Percentiles rank a stretch among this genome's conserved stretches.
phyloP scores from a whole-genome alignment of 176 grass and related monocot species.

The Secale cereale region DNA sequence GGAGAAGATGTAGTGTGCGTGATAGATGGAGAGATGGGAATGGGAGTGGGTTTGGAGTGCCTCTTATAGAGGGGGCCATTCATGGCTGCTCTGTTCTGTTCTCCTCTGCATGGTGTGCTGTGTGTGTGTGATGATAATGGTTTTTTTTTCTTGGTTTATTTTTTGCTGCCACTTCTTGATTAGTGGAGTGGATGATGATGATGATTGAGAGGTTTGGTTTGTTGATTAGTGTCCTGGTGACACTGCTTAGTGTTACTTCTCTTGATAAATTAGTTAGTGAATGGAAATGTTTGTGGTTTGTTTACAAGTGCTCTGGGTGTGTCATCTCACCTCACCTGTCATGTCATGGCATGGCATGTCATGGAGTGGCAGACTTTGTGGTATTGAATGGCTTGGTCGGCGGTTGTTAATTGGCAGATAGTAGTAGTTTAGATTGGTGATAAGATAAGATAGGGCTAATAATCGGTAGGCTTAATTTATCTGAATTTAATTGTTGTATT shows the following conservation, averaged over 20 bases:
- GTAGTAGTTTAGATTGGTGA: not conserved
- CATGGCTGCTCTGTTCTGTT: not conserved
- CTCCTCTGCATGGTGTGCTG: not conserved
- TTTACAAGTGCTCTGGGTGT: not conserved
- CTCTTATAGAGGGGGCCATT: conserved; percentile 22
- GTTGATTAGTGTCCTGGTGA: conserved; percentile 24
- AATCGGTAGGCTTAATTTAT: not conserved
- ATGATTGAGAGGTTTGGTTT: not conserved
- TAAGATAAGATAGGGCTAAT: not conserved
- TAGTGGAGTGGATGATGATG: conserved; percentile 19
- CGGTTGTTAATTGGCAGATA: not conserved
- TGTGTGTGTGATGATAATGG: not conserved
- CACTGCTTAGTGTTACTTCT: not conserved
- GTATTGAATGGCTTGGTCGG: not conserved
- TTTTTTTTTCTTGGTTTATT: not conserved
- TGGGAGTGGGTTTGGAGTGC: not conserved
- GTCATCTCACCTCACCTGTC: not conserved
- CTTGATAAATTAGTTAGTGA: not conserved
- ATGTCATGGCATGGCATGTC: not conserved
- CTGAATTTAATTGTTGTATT: fast-evolving
- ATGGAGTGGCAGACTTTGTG: not conserved
- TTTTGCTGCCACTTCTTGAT: not conserved
- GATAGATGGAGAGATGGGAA: not conserved
- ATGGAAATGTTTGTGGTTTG: not conserved
- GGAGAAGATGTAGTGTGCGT: not conserved